Percentiles rank a stretch among this genome's conserved stretches.
Conservation (phyloP, 106 monocot species). For the Acorus gramineus region DNA sequence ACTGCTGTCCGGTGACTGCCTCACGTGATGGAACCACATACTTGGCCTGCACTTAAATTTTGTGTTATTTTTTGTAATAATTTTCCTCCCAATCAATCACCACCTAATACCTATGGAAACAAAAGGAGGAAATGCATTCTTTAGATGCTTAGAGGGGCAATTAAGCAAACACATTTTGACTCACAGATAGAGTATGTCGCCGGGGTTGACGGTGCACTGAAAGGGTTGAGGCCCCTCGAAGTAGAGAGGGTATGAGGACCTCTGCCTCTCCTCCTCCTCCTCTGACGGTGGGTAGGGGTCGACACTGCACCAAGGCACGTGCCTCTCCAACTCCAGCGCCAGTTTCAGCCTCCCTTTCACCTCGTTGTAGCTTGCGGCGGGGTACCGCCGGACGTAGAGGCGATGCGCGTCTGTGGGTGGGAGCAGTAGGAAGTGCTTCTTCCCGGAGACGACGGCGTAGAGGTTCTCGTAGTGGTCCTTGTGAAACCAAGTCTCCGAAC, state of each 20-base stretch:
- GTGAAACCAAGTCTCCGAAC: slow-evolving; percentile 80
- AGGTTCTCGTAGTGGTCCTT: slow-evolving; percentile 97
- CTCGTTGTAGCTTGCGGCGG: slow-evolving; percentile 42
- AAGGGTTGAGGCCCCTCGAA: slow-evolving; percentile 62
- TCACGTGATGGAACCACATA: slow-evolving; percentile 98
- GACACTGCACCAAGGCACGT: slow-evolving; percentile 87
- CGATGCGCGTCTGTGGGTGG: slow-evolving; percentile 87
- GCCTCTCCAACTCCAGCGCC: slow-evolving; percentile 44
- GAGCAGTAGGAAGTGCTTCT: slow-evolving; percentile 80
- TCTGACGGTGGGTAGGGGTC: slow-evolving; percentile 48
- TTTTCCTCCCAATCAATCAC: too few relatives aligned
- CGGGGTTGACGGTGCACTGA: slow-evolving; percentile 58
- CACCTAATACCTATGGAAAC: too few relatives aligned
- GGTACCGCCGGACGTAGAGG: slow-evolving; percentile 63
- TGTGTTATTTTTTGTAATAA: too few relatives aligned
- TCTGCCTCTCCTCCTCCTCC: slow-evolving; percentile 22
- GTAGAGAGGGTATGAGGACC: slow-evolving; percentile 54
- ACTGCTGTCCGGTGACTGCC: slow-evolving; percentile 60
- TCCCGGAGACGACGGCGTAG: slow-evolving; percentile 67
- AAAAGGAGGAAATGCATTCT: too few relatives aligned
- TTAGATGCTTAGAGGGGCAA: not conserved
- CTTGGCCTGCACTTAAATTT: slow-evolving; percentile 42
- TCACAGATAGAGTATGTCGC: slow-evolving; percentile 90
- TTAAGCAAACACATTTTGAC: not conserved
- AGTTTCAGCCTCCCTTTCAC: slow-evolving; percentile 31